A percentile compares a stretch with the other conserved stretches of the same genome.
Conservation (phyloP, 75 land plant species). For the Adiantum capillusveneris region DNA sequence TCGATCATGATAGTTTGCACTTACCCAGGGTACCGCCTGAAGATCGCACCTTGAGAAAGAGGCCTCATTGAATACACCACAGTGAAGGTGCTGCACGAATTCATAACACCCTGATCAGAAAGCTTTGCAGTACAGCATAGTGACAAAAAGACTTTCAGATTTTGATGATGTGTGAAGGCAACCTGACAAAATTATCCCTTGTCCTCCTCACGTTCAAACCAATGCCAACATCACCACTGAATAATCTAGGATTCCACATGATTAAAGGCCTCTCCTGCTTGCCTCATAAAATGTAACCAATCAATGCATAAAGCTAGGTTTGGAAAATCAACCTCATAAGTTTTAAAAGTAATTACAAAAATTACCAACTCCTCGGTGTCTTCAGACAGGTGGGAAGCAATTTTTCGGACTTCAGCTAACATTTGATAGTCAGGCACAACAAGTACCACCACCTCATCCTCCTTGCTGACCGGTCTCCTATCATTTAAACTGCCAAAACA, state of each 20-base stretch:
- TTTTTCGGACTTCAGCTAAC: constrained; percentile 64
- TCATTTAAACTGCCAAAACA: constrained; percentile 71
- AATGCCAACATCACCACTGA: constrained; percentile 95
- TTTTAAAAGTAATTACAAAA: background rate
- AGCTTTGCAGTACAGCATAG: background rate
- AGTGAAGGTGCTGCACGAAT: constrained; percentile 70
- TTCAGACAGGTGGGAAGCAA: constrained; percentile 55
- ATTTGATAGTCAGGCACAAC: constrained; percentile 89
- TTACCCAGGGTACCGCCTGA: constrained; percentile 90
- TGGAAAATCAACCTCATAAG: background rate
- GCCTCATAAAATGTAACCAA: too few relatives aligned
- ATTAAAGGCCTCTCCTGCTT: constrained; percentile 76
- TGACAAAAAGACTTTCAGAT: too few relatives aligned
- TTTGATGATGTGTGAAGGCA: too few relatives aligned
- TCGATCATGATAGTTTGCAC: too few relatives aligned
- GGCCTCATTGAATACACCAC: constrained; percentile 84
- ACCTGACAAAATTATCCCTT: constrained; percentile 71
- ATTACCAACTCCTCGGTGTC: constrained; percentile 30
- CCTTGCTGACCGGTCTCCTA: constrained; percentile 65
- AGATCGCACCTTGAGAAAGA: constrained; percentile 69
- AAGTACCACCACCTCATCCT: constrained; percentile 93
- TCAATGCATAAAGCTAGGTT: background rate
- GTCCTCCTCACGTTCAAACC: constrained; percentile 83
- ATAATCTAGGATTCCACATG: constrained; percentile 95
- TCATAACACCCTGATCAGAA: background rate